Conservation (phyloP, 768 basidiomycete genomes). For the Plicaturopsis crispa region DNA sequence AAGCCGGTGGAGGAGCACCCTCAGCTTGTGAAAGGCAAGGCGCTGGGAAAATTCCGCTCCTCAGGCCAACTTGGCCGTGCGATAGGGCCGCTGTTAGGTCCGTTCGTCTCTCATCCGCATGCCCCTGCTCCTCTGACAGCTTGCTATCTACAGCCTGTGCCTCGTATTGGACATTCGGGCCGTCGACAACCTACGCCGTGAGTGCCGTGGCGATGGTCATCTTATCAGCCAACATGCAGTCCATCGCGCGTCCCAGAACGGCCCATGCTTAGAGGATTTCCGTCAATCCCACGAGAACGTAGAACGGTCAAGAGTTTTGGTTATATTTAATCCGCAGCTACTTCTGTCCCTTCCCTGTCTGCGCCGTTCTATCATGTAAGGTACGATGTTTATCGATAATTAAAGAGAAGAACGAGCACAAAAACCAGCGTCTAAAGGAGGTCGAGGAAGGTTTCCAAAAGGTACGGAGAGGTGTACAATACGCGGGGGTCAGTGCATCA, state of each 20-base stretch:
- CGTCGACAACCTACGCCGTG: conserved; percentile 63
- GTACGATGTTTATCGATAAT: no score
- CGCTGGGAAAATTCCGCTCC: conserved; percentile 80
- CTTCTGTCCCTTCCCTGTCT: no score
- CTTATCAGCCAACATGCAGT: conserved; percentile 51
- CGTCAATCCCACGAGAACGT: no score
- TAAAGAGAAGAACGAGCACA: no score
- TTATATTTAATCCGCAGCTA: no score
- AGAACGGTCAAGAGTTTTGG: no score
- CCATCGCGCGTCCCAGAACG: conserved; percentile 21
- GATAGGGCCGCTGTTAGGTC: conserved; percentile 84
- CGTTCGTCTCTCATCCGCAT: conserved; percentile 4
- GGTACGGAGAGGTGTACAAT: no score
- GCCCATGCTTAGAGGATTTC: no score
- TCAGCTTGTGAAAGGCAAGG: conserved; percentile 74
- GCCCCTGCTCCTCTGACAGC: conserved; percentile 8
- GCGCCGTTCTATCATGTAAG: no score
- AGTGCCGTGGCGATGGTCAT: conserved; percentile 60
- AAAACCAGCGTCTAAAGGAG: no score
- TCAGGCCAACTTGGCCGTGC: conserved; percentile 94
- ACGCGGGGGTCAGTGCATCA: no score
- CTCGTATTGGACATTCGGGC: conserved; percentile 85
- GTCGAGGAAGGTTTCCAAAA: no score
- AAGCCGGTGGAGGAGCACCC: conserved; percentile 51
- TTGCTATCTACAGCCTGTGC: conserved; percentile 54